A percentile compares a stretch with the other conserved stretches of the same genome.
Conservation (phyloP, 176 grass and related monocot species). For the Aegilops longissima region DNA sequence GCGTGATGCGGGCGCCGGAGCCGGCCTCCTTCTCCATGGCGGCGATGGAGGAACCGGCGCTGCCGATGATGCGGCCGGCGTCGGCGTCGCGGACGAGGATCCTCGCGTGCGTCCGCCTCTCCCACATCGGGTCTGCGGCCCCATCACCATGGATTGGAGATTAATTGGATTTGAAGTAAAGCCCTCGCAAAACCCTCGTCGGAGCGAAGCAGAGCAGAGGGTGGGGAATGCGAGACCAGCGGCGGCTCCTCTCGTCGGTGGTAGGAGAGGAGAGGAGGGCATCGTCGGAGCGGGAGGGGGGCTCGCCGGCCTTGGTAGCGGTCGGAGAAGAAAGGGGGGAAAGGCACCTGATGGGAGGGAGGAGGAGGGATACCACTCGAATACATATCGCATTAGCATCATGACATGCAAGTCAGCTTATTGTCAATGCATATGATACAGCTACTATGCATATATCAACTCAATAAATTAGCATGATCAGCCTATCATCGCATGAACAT, state of each 20-base stretch:
- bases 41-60: not conserved
- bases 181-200: not conserved
- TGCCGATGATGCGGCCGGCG: not conserved
- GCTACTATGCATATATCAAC: too few species aligned
- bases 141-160: too few species aligned
- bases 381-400: too few species aligned
- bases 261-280: too few species aligned
- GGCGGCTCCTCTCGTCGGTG: too few species aligned
- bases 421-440: too few species aligned
- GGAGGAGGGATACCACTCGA: too few species aligned
- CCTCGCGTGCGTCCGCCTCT: not conserved
- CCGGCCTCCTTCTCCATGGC: not conserved
- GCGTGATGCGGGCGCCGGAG: not conserved
- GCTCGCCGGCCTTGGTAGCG: not conserved
- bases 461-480: too few species aligned
- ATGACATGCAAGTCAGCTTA: too few species aligned
- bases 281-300: too few species aligned
- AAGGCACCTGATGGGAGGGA: not conserved
- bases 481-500: too few species aligned
- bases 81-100: not conserved
- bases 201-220: not conserved
- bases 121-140: not conserved
- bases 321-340: not conserved
- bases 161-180: not conserved
- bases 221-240: too few species aligned